Percentiles rank a stretch among this genome's conserved stretches.
Evolutionary conservation across 73 alveolate genomes (phyloP).

Genomic region (Effrenium voratum): DNA sequence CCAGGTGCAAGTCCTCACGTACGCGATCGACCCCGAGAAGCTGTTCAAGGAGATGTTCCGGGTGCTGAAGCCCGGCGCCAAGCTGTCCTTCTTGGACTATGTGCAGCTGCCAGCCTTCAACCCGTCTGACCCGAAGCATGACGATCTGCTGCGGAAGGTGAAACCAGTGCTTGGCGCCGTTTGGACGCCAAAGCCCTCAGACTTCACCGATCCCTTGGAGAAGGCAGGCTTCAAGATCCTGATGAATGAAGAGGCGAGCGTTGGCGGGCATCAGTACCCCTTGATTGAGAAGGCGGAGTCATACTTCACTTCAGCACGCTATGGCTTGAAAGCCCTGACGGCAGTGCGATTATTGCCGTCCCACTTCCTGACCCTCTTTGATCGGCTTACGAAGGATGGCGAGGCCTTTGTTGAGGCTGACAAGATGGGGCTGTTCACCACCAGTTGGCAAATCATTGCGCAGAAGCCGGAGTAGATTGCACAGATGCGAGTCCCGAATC

Average conservation of each 20-base stretch:
- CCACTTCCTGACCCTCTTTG: constrained; percentile 56
- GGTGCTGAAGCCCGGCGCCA: constrained; percentile 68
- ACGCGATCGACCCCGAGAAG: constrained; percentile 48
- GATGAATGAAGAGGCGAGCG: constrained; percentile 36
- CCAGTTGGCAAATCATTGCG: constrained; percentile 92
- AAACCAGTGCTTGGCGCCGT: constrained; percentile 86
- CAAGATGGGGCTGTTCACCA: constrained; percentile 64
- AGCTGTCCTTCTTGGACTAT: constrained; percentile 57
- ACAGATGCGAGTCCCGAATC: no score
- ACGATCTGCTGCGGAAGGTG: constrained; percentile 64
- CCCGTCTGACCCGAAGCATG: constrained; percentile 9
- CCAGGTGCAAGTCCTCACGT: constrained; percentile 79
- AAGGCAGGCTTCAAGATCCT: constrained; percentile 73
- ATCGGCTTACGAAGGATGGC: constrained; percentile 57
- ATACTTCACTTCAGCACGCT: not conserved
- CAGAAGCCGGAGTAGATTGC: constrained; percentile 66
- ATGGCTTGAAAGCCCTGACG: not conserved
- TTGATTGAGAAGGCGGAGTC: constrained; percentile 71
- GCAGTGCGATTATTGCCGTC: constrained; percentile 5
- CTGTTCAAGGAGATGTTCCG: constrained; percentile 88
- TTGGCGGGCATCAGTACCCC: constrained; percentile 70
- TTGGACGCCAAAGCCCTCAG: constrained; percentile 52
- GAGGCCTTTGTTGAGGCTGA: constrained; percentile 84
- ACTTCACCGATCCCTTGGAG: constrained; percentile 59
- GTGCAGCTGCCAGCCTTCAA: constrained; percentile 71